Evolutionary conservation across 768 basidiomycete genomes (phyloP), one percentile per base, ranked within the genome.

Genomic region (Gloeophyllum trabeum): DNA sequence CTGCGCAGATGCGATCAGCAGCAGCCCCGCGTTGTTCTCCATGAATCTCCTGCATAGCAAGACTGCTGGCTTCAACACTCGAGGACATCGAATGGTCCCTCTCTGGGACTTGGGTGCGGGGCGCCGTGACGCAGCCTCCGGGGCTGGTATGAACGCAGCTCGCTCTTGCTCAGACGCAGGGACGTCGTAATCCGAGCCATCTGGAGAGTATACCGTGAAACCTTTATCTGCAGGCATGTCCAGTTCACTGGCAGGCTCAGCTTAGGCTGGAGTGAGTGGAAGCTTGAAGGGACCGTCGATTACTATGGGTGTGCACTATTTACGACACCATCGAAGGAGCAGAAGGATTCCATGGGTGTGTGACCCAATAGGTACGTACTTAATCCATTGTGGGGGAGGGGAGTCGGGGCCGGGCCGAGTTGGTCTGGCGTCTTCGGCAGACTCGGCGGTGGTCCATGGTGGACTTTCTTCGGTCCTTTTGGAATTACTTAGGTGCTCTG

Each of bases 1-100:
- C 52, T 82, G 76, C 6, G 79, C 56, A 2, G 60, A 59, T 4
- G 67, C 68, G 14, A 86, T 69, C 14, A 82, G 64, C 24, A 81
- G 56, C 40, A 87, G 58, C 6, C 83, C 83, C 3, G 62, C 55
- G 57, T 86, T 83, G 35, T 46, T 53, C 26, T 51, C 39, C 19
- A 59, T 12, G 20, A 37, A 37, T 19, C 20, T 19, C 20, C 28
- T 32, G 28, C 10, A 32, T 32, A 10, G 10, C 28, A 32, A 16
- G 28, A 10, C 16, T 10, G 16, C 28, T 10, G 28, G 16, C 16
- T 32, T 32, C 28, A 10, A 32, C 28, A 10, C 10, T 10, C 10
- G 28, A 32, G 16, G 10, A 32, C 16, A 10, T 32, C 16, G n/a
- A n/a, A n/a, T n/a, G n/a, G n/a, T n/a, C n/a, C n/a, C n/a, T n/a